These are phyloP conservation scores for Diaporthe citriasiana DNA, from an alignment of 2,329 filamentous ascomycete species.

Conservation along the genomic window DNA sequence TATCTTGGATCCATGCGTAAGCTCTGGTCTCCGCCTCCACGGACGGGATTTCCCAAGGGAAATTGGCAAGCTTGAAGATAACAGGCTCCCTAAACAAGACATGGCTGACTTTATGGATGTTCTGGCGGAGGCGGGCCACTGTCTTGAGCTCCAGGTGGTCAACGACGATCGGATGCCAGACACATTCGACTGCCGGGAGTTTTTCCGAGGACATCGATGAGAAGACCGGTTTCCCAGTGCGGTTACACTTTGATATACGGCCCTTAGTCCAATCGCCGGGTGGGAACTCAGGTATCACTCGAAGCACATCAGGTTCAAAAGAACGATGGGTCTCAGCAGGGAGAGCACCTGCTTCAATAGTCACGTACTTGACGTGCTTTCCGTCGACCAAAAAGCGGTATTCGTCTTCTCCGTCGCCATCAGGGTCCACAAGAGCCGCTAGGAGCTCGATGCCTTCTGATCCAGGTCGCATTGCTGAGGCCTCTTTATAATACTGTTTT, in stretches of 20 bases:
- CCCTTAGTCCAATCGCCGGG: background rate
- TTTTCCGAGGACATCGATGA: background rate
- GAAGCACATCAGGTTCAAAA: background rate
- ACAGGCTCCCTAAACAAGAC: background rate
- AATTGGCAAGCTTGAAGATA: background rate
- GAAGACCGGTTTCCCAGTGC: background rate
- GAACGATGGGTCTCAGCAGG: background rate
- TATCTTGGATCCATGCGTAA: background rate
- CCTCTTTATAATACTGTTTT: background rate
- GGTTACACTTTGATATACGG: background rate
- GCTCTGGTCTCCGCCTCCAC: background rate
- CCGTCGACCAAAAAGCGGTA: background rate
- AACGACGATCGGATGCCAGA: background rate
- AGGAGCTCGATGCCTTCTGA: background rate
- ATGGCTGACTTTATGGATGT: slow-evolving; percentile 4
- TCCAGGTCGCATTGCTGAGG: background rate
- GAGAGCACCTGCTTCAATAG: background rate
- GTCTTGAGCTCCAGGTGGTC: slow-evolving; percentile 2
- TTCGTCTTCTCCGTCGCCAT: background rate
- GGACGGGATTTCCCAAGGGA: background rate
- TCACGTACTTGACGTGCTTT: slow-evolving; percentile 6
- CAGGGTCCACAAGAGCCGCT: background rate
- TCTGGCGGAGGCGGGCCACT: slow-evolving; percentile 1
- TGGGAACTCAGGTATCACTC: background rate
- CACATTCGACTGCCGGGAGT: background rate